Conservation (phyloP, 2,329 filamentous ascomycete genomes). For the Torrubiella hemipterigena region DNA sequence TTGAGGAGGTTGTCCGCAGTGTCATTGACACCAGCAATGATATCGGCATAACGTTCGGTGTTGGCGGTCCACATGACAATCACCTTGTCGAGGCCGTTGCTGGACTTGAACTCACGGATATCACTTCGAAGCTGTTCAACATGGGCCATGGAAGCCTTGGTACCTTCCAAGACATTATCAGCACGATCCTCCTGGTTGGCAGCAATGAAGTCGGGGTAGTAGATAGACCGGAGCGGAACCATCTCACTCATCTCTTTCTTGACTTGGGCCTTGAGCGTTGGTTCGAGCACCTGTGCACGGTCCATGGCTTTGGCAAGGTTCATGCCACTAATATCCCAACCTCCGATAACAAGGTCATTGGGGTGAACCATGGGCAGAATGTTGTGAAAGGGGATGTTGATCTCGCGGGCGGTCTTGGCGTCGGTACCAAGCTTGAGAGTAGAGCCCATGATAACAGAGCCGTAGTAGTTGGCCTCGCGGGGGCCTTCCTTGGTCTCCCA, state of each 20-base stretch:
- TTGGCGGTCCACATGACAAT: slow-evolving; percentile 98
- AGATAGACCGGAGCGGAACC: slow-evolving; percentile 85
- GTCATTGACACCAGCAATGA: slow-evolving; percentile 84
- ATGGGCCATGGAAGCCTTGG: slow-evolving; percentile 75
- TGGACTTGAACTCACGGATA: slow-evolving; percentile 85
- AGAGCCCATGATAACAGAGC: slow-evolving; percentile 92
- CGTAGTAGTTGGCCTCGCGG: slow-evolving; percentile 90
- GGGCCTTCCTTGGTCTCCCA: slow-evolving; percentile 93
- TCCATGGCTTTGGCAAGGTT: slow-evolving; percentile 90
- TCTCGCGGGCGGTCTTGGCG: slow-evolving; percentile 68
- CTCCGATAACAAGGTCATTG: slow-evolving; percentile 87
- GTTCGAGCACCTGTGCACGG: slow-evolving; percentile 87
- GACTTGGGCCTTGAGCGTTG: slow-evolving; percentile 79
- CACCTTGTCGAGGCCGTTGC: slow-evolving; percentile 81
- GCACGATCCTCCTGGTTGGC: slow-evolving; percentile 96
- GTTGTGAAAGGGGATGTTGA: slow-evolving; percentile 93
- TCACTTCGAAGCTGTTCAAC: slow-evolving; percentile 89
- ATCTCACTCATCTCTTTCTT: slow-evolving; percentile 87
- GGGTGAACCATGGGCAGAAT: slow-evolving; percentile 95
- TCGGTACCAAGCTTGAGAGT: slow-evolving; percentile 95
- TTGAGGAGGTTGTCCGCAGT: slow-evolving; percentile 88
- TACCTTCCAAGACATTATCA: slow-evolving; percentile 76
- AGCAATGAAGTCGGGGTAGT: slow-evolving; percentile 99
- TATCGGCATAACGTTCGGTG: slow-evolving; percentile 90
- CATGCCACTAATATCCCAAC: slow-evolving; percentile 93